Conservation (phyloP, 306 rosid genomes). For the Fagus crenata region DNA sequence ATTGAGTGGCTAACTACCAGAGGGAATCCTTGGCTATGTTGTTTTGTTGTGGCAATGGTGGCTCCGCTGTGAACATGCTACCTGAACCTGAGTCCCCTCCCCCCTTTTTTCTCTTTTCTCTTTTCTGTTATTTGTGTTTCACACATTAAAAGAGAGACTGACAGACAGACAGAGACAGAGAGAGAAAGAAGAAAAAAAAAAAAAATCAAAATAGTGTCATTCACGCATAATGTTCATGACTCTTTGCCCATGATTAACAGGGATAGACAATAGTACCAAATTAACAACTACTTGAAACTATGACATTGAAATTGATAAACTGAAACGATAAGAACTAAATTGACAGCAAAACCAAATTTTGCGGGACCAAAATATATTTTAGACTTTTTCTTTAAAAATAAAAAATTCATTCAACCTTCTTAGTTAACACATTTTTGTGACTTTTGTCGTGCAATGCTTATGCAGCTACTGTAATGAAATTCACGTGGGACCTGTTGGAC, state of each 20-base stretch:
- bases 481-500: constrained; percentile 90
- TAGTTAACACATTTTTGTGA: constrained; percentile 17
- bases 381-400: neutral
- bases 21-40: neutral
- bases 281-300: neutral
- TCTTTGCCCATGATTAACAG: neutral
- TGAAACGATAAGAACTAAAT: neutral
- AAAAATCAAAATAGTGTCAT: neutral
- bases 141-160: too few relatives aligned
- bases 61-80: neutral
- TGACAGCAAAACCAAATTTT: neutral
- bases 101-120: too few relatives aligned
- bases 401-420: constrained; percentile 10
- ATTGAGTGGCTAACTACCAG: neutral
- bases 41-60: neutral
- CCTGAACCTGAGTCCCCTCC: too few relatives aligned
- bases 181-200: too few relatives aligned
- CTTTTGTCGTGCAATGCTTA: constrained; percentile 6
- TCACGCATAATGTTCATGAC: neutral
- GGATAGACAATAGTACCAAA: neutral
- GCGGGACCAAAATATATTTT: neutral
- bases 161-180: too few relatives aligned
- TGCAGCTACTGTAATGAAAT: constrained; percentile 92
- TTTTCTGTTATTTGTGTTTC: too few relatives aligned
- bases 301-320: neutral